Evolutionary conservation across 2,329 filamentous ascomycete genomes (phyloP).

Genomic region (Fusarium beomiforme): DNA sequence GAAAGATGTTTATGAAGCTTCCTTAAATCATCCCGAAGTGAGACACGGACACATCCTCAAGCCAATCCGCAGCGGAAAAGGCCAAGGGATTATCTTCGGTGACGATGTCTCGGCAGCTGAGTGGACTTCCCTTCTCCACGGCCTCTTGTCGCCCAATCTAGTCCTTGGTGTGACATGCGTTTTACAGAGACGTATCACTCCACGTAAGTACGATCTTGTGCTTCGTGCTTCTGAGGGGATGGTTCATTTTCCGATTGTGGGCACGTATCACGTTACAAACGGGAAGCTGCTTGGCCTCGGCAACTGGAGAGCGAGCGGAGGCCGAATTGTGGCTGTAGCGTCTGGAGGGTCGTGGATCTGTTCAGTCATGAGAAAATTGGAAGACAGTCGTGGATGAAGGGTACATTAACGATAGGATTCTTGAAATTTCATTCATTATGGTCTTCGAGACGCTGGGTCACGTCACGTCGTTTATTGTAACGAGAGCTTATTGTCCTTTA

Average conservation of each 20-base stretch:
- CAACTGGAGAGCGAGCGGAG: slow-evolving; percentile 45
- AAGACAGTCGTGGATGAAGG: background rate
- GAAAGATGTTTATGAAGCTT: slow-evolving; percentile 27
- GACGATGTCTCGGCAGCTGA: slow-evolving; percentile 45
- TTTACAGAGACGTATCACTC: slow-evolving; percentile 46
- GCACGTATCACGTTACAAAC: slow-evolving; percentile 47
- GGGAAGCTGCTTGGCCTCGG: slow-evolving; percentile 46
- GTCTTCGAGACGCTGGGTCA: no score
- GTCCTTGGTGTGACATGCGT: slow-evolving; percentile 36
- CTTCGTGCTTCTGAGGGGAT: slow-evolving; percentile 39
- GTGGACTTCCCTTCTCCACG: slow-evolving; percentile 43
- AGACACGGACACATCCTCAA: slow-evolving; percentile 50
- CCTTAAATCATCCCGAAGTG: slow-evolving; percentile 8
- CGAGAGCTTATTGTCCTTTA: no score
- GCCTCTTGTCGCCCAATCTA: background rate
- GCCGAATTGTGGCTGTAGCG: slow-evolving; percentile 47
- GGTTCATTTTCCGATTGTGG: slow-evolving; percentile 45
- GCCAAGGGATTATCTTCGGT: slow-evolving; percentile 53
- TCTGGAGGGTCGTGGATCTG: slow-evolving; percentile 49
- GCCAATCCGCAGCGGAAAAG: slow-evolving; percentile 51
- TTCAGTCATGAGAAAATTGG: slow-evolving; percentile 34
- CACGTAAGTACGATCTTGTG: slow-evolving; percentile 47
- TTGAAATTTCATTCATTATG: no score
- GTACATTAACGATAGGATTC: no score
- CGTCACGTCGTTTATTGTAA: no score